Conservation (phyloP, 495 filamentous ascomycete species). For the Amphirosellinia nigrospora region DNA sequence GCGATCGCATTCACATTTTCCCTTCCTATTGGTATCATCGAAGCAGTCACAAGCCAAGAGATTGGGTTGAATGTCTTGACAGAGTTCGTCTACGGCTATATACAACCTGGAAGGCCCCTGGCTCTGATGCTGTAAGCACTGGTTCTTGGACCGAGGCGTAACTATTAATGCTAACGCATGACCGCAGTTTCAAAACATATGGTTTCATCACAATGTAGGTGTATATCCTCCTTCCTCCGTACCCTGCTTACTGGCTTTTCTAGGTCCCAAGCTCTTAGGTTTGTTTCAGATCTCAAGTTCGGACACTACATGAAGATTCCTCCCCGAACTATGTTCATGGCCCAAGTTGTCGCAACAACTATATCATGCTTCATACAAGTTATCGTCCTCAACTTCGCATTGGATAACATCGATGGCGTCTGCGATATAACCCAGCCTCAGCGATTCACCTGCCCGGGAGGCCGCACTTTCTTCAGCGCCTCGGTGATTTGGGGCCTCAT, state of each 20-base stretch:
- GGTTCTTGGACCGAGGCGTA: background rate
- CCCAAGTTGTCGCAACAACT: slow-evolving; percentile 70
- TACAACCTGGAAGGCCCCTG: slow-evolving; percentile 68
- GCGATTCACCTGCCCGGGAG: slow-evolving; percentile 72
- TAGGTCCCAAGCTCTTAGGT: slow-evolving; percentile 59
- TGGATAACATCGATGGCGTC: slow-evolving; percentile 64
- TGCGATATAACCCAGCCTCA: slow-evolving; percentile 66
- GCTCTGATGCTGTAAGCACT: slow-evolving; percentile 66
- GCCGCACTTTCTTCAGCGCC: slow-evolving; percentile 69
- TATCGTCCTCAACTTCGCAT: slow-evolving; percentile 68
- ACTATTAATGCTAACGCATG: slow-evolving; percentile 10
- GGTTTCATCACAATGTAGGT: slow-evolving; percentile 70
- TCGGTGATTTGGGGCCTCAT: slow-evolving; percentile 75
- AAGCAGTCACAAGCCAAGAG: slow-evolving; percentile 71
- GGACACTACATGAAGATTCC: slow-evolving; percentile 78
- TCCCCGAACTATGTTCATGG: slow-evolving; percentile 70
- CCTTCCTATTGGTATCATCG: slow-evolving; percentile 63
- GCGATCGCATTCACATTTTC: slow-evolving; percentile 60
- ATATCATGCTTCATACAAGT: slow-evolving; percentile 72
- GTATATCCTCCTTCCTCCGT: background rate
- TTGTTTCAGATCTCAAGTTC: slow-evolving; percentile 61
- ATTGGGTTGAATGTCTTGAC: slow-evolving; percentile 73
- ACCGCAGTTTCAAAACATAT: slow-evolving; percentile 70
- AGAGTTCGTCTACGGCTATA: slow-evolving; percentile 75
- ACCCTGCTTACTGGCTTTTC: slow-evolving; percentile 4